Base-by-base conservation (phyloP, 106 monocot species). In the Agapanthus africanus region DNA sequence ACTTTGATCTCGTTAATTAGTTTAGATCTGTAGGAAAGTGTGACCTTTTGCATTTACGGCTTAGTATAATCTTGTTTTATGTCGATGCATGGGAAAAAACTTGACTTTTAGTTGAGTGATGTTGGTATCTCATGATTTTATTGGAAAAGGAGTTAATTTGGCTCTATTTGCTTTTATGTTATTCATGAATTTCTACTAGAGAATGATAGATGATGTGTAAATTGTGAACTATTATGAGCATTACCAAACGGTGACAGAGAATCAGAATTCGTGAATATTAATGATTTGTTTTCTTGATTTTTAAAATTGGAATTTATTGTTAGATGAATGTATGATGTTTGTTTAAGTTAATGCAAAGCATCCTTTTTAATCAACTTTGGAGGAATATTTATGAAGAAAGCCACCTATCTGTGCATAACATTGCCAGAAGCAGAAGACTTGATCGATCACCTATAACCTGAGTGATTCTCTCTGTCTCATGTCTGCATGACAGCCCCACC, bases 1-100 rank as follows among this genome's bases (percentile, higher is more conserved):
- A 11, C 1, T 63, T 63, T 63, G 63, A 22, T 63, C 38, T 56
- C 27, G 56, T 27, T 56, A 56, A 56, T 49, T 49, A 7, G 26
- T 61, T 61, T 13, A 10, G 23, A 26, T 33, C 35, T 34, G 16
- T 61, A 11, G 26, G n/a, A n/a, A n/a, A n/a, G n/a, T n/a, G n/a
- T n/a, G n/a, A n/a, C n/a, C n/a, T n/a, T n/a, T n/a, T n/a, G n/a
- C n/a, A n/a, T n/a, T n/a, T n/a, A n/a, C n/a, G n/a, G n/a, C n/a
- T n/a, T n/a, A n/a, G n/a, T n/a, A n/a, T n/a, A n/a, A n/a, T n/a
- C n/a, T n/a, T n/a, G n/a, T 56, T 56, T 56, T 56, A 4, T 5
- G 18, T n/a, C 18, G n/a, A 4, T 49, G 11, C 5, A 18, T 49
- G 18, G 18, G 16, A 21, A n/a, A 16, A 18, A n/a, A 49, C 18